These are phyloP conservation scores for Lyophyllum semitale DNA, from an alignment of 768 basidiomycete genomes.

Conservation along the genomic window DNA sequence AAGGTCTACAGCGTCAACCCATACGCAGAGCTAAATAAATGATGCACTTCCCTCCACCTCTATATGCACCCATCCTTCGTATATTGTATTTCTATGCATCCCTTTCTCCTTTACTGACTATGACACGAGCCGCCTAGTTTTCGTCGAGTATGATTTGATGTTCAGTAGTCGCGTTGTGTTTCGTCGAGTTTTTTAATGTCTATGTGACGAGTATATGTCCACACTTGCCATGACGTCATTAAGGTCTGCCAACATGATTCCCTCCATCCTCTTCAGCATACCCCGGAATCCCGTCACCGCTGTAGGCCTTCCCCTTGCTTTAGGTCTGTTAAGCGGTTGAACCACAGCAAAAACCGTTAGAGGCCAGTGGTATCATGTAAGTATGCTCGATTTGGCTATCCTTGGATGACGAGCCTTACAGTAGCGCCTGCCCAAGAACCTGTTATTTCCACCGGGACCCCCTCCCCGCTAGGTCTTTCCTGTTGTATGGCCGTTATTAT, in stretches of 20 bases:
- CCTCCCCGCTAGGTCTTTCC: conserved; percentile 58
- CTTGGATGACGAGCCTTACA: neutral
- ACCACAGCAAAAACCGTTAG: conserved; percentile 46
- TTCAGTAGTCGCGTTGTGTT: conserved; percentile 13
- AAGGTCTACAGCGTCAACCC: conserved; percentile 97
- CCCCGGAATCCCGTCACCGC: conserved; percentile 60
- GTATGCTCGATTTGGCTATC: conserved; percentile 16
- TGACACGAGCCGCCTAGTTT: conserved; percentile 9
- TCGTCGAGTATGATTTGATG: conserved; percentile 14
- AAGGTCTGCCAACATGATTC: too few species aligned
- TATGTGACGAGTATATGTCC: conserved; percentile 9
- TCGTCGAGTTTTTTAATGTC: conserved; percentile 11
- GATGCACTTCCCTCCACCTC: conserved; percentile 25
- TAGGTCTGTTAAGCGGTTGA: conserved; percentile 55
- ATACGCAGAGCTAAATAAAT: conserved; percentile 62
- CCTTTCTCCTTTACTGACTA: conserved; percentile 21
- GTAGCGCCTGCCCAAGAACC: conserved; percentile 31
- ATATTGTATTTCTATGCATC: conserved; percentile 34
- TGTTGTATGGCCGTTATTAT: conserved; percentile 54
- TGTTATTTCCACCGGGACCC: conserved; percentile 51
- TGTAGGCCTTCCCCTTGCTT: conserved; percentile 57
- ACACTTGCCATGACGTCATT: neutral
- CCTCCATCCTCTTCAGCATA: conserved; percentile 45
- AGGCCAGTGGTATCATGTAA: conserved; percentile 62
- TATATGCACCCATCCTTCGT: conserved; percentile 16